Evolutionary conservation across 2,329 filamentous ascomycete species (phyloP).

Genomic region (Colletotrichum spaethianum): DNA sequence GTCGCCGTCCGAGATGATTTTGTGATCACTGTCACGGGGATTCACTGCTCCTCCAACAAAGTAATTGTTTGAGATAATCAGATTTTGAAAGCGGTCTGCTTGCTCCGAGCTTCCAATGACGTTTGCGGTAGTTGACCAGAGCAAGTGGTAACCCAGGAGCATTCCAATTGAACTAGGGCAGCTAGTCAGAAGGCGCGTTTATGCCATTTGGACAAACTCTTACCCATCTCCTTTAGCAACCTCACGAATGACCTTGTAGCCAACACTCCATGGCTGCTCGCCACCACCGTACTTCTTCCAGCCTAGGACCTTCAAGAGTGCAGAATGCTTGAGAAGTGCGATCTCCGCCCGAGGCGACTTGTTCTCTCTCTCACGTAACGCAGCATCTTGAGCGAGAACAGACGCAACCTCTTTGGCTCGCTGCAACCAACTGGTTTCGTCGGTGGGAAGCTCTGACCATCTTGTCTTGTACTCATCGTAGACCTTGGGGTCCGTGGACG

Average conservation of each 20-base stretch:
- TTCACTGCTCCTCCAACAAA: constrained; percentile 78
- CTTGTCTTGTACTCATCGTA: constrained; percentile 54
- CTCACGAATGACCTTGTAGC: constrained; percentile 72
- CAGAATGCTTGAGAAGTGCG: constrained; percentile 57
- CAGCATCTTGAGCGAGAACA: constrained; percentile 53
- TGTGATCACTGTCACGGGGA: constrained; percentile 73
- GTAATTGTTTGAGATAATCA: constrained; percentile 75
- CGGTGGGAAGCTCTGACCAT: constrained; percentile 52
- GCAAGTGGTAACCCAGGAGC: constrained; percentile 75
- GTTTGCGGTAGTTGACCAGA: constrained; percentile 74
- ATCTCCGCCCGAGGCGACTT: constrained; percentile 58
- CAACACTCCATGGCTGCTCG: constrained; percentile 62
- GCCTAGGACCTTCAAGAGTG: constrained; percentile 56
- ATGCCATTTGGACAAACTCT: background rate
- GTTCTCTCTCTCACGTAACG: constrained; percentile 53
- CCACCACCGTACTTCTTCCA: constrained; percentile 59
- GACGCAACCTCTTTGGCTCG: constrained; percentile 55
- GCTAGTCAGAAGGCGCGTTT: background rate
- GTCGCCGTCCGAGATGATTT: constrained; percentile 68
- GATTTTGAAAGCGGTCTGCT: constrained; percentile 67
- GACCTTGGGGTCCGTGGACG: constrained; percentile 53
- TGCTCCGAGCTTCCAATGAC: constrained; percentile 74
- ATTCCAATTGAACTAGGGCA: constrained; percentile 69
- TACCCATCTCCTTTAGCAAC: constrained; percentile 75
- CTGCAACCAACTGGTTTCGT: constrained; percentile 54